Evolutionary conservation across 306 rosid genomes (phyloP).

Genomic region (Ochetophila trinervis): DNA sequence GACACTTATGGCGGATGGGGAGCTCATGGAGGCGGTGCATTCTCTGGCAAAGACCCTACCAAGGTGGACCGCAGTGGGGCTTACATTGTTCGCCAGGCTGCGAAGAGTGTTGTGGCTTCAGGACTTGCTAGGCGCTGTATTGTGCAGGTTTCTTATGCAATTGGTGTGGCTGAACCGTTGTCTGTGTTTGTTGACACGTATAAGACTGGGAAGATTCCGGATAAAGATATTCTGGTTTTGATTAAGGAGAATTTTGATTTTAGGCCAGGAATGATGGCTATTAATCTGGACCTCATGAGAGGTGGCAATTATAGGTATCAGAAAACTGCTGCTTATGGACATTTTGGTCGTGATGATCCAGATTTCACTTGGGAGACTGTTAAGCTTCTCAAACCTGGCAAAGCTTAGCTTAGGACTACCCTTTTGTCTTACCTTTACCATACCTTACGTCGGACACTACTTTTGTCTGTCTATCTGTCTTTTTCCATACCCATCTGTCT

Average conservation of each 20-base stretch:
- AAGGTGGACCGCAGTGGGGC: conserved; percentile 31
- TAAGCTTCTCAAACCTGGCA: conserved; percentile 22
- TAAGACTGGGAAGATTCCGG: conserved; percentile 25
- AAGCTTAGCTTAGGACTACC: background rate
- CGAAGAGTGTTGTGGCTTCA: conserved; percentile 22
- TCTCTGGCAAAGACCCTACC: conserved; percentile 27
- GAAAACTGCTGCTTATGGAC: conserved; percentile 27
- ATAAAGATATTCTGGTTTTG: conserved; percentile 25
- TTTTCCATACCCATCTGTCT: background rate
- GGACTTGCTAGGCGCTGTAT: conserved; percentile 27
- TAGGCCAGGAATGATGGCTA: conserved; percentile 28
- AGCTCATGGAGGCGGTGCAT: conserved; percentile 30
- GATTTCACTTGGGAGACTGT: conserved; percentile 33
- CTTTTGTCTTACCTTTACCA: no score
- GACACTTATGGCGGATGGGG: conserved; percentile 33
- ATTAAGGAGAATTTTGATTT: conserved; percentile 26
- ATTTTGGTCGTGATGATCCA: conserved; percentile 25
- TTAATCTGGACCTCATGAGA: conserved; percentile 21
- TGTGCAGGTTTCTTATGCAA: conserved; percentile 34
- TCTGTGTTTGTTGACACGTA: conserved; percentile 29
- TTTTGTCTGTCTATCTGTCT: no score
- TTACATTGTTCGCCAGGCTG: conserved; percentile 25
- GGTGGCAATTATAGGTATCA: conserved; percentile 30
- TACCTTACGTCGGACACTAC: no score
- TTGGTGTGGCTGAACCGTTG: conserved; percentile 26